These are phyloP conservation scores for Penicillium lagena DNA, from an alignment of 495 filamentous ascomycete genomes.

Conservation along the genomic window DNA sequence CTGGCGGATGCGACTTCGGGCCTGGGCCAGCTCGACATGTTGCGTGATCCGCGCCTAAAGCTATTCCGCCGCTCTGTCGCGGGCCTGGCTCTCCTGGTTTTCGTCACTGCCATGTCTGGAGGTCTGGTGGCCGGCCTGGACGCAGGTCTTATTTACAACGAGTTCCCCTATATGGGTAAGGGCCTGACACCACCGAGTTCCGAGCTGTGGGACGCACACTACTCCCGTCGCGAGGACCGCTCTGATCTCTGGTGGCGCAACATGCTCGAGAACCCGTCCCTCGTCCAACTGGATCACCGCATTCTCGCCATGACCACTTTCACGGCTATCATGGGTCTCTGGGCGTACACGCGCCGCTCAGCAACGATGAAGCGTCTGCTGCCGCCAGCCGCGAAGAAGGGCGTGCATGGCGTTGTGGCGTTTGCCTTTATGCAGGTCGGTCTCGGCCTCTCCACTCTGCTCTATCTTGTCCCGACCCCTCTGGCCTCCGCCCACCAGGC, in stretches of 20 bases:
- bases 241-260: slow-evolving; percentile 93
- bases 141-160: slow-evolving; percentile 95
- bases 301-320: slow-evolving; percentile 87
- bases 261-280: slow-evolving; percentile 89
- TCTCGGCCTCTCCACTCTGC: slow-evolving; percentile 81
- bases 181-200: slow-evolving; percentile 71
- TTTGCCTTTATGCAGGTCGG: slow-evolving; percentile 75
- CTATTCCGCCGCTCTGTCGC: slow-evolving; percentile 67
- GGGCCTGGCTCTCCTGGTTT: slow-evolving; percentile 70
- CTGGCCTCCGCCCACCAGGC: slow-evolving; percentile 92
- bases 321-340: slow-evolving; percentile 68
- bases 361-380: slow-evolving; percentile 54
- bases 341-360: slow-evolving; percentile 65
- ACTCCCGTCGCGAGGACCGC: slow-evolving; percentile 68
- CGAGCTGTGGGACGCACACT: slow-evolving; percentile 81
- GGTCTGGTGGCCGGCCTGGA: slow-evolving; percentile 92
- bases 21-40: slow-evolving; percentile 44
- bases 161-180: slow-evolving; percentile 91
- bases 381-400: slow-evolving; percentile 59
- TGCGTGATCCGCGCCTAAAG: slow-evolving; percentile 59
- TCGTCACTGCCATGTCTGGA: slow-evolving; percentile 86
- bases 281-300: slow-evolving; percentile 94
- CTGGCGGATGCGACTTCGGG: slow-evolving; percentile 55
- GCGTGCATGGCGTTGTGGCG: slow-evolving; percentile 73
- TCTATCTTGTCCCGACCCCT: slow-evolving; percentile 86